Percentiles rank a stretch among this genome's conserved stretches.
These are phyloP conservation scores for Malassezia restricta DNA, from an alignment of 1,284 basidiomycete genomes.

Conservation along the genomic window DNA sequence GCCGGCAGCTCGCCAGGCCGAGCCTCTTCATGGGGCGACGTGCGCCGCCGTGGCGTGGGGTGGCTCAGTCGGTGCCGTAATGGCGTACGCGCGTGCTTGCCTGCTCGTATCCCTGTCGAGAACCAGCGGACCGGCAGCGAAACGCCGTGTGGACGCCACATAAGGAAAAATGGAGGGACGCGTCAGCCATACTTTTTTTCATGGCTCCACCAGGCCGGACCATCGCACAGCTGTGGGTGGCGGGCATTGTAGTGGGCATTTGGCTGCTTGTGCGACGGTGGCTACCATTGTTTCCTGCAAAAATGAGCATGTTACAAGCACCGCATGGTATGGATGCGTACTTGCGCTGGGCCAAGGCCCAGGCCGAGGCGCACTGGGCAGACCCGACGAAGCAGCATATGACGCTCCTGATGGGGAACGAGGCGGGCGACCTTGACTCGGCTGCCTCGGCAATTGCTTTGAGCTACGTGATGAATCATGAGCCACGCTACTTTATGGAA, in stretches of 20 bases:
- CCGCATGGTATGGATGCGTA: background rate
- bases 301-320: too few species aligned
- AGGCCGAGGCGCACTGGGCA: background rate
- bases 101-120: too few species aligned
- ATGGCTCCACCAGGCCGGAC: too few species aligned
- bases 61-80: background rate
- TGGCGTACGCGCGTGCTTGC: background rate
- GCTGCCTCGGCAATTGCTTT: slow-evolving; percentile 32
- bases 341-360: slow-evolving; percentile 7
- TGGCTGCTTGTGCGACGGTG: too few species aligned
- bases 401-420: slow-evolving; percentile 40
- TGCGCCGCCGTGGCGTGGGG: background rate
- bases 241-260: too few species aligned
- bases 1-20: slow-evolving; percentile 12
- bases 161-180: too few species aligned
- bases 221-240: too few species aligned
- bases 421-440: slow-evolving; percentile 43
- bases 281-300: too few species aligned
- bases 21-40: background rate
- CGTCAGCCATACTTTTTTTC: too few species aligned
- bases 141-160: too few species aligned
- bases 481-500: slow-evolving; percentile 10
- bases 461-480: slow-evolving; percentile 28
- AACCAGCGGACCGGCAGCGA: too few species aligned
- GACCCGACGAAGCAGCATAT: slow-evolving; percentile 10